A percentile compares a stretch with the other conserved stretches of the same genome.
phyloP scores from a whole-genome alignment of 495 filamentous ascomycete genomes.

The Chlorociboria aeruginascens region DNA sequence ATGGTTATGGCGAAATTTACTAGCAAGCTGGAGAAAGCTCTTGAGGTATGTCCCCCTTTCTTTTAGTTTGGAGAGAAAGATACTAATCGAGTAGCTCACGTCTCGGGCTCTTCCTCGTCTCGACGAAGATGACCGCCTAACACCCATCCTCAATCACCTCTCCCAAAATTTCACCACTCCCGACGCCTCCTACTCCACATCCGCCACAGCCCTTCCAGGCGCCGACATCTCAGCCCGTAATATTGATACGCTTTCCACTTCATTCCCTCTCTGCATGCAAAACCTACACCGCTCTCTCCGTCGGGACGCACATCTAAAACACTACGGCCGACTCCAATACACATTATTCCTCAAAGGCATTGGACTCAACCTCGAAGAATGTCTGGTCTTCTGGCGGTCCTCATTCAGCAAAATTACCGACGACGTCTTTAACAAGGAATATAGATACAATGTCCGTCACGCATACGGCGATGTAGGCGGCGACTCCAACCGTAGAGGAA shows the following conservation, averaged over 20 bases:
- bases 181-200: conserved; percentile 59
- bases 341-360: conserved; percentile 96
- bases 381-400: conserved; percentile 86
- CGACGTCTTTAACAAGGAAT: conserved; percentile 89
- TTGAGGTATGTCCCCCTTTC: conserved; percentile 50
- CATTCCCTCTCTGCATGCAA: conserved; percentile 93
- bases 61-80: neutral
- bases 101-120: conserved; percentile 80
- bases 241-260: conserved; percentile 68
- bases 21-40: conserved; percentile 56
- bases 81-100: conserved; percentile 48
- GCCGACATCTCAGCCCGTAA: conserved; percentile 60
- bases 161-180: conserved; percentile 87
- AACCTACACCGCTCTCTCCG: conserved; percentile 75
- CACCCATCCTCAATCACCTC: conserved; percentile 85
- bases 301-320: conserved; percentile 79
- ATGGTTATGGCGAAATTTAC: conserved; percentile 87
- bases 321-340: conserved; percentile 91
- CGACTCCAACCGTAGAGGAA: conserved; percentile 70
- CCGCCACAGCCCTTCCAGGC: conserved; percentile 30
- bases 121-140: conserved; percentile 92
- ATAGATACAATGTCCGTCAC: conserved; percentile 93
- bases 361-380: conserved; percentile 82
- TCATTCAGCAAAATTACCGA: conserved; percentile 75
- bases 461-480: conserved; percentile 91